A percentile compares a stretch with the other conserved stretches of the same genome.
Conservation (phyloP, 2,329 filamentous ascomycete genomes). For the Epichloe hybrida region DNA sequence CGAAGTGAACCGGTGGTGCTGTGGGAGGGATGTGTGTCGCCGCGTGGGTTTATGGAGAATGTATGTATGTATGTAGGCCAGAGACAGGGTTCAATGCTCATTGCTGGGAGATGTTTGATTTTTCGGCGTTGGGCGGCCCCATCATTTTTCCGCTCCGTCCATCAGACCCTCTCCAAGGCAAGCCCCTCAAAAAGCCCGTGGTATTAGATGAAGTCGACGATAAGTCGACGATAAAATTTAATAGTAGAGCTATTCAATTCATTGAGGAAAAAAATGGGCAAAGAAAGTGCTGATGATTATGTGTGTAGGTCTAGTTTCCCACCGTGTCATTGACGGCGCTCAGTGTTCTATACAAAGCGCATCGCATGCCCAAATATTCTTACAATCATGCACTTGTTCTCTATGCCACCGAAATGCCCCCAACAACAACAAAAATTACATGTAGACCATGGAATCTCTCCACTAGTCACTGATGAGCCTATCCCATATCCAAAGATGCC, state of each 20-base stretch:
- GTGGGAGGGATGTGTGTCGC: background rate
- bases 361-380: background rate
- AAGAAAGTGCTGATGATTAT: background rate
- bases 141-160: slow-evolving; percentile 4
- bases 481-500: background rate
- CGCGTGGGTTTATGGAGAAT: background rate
- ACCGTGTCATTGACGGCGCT: background rate
- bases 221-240: too few species aligned
- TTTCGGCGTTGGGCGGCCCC: background rate
- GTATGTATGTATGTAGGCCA: background rate
- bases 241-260: too few species aligned
- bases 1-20: background rate
- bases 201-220: too few species aligned
- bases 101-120: background rate
- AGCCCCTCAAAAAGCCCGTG: background rate
- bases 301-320: background rate
- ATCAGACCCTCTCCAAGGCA: background rate
- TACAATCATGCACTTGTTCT: background rate
- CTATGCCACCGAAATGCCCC: background rate
- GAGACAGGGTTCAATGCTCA: too few species aligned
- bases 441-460: background rate
- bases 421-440: background rate
- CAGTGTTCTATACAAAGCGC: background rate
- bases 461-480: background rate
- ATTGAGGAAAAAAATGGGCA: too few species aligned